Base-by-base conservation (phyloP, 345 rosid genomes). In the Punica granatum region DNA sequence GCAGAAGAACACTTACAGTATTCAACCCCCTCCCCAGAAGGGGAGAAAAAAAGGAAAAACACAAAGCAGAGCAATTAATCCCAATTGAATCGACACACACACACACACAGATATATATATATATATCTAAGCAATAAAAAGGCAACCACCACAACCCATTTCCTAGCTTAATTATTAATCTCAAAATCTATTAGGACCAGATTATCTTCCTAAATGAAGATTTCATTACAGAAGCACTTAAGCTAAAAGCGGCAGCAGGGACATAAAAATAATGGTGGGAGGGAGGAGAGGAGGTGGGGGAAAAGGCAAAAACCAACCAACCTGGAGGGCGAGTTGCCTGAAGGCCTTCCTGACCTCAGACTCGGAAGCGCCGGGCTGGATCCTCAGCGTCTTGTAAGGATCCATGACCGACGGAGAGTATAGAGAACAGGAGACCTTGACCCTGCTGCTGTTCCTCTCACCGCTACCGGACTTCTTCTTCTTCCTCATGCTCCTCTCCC, bases 281-380 rank as follows among this genome's bases (percentile, higher is more conserved):
- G n/a, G n/a, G n/a, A n/a, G n/a, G n/a, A n/a, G 6, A 31, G 37
- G 0, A 14, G 16, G 2, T 6, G 35, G 6, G 8, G 37, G 9
- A 14, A 26, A 15, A 51, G 58, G 30, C 8, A 11, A 18, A 43
- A 13, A 30, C 33, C 18, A 35, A 6, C 18, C 1, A 10, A 94
- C 97, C 99, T 89, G 83, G 67, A 89, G 73, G 13, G 96, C 99
- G 61, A 94, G 99, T 70, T 79, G 83, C 62, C 99, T 72, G 76
- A 94, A 94, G 48, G 99, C 99, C 71, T 84, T 86, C 75, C 80
- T 89, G 80, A 94, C 92, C 84, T 94, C 96, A 58, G 87, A 82
- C 77, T 94, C 99, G 30, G 97, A 86, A 8, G 97, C 95, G 65
- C 82, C 92, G 37, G 81, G 99, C 64, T 80, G 84, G 81, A 94